These are phyloP conservation scores for Caryopteris hybrid DNA, from an alignment of 305 asterid species.

Conservation along the genomic window DNA sequence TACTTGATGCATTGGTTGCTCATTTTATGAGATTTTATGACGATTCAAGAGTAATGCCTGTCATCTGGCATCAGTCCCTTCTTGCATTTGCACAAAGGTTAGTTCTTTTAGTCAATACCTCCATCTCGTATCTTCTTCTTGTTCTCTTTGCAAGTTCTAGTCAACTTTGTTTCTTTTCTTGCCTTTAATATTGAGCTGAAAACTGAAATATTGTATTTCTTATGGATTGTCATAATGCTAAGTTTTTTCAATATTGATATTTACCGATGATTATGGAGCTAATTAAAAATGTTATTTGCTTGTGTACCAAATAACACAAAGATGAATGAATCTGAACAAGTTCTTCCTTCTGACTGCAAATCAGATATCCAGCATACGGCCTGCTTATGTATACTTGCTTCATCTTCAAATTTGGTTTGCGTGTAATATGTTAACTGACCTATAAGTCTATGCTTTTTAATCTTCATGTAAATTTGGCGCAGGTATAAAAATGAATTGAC, in stretches of 20 bases:
- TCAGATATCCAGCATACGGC: neutral
- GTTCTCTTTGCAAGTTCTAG: neutral
- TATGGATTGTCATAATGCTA: no score
- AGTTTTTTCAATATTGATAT: no score
- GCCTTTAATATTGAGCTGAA: neutral
- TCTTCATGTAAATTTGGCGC: conserved; percentile 7
- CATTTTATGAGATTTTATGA: conserved; percentile 78
- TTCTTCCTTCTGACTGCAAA: no score
- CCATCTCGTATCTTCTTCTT: neutral
- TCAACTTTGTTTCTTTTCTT: neutral
- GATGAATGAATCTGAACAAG: no score
- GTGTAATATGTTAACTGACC: neutral
- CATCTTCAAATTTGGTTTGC: neutral
- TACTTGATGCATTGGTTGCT: conserved; percentile 86
- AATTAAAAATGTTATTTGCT: neutral
- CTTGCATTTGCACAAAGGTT: conserved; percentile 93
- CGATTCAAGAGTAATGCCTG: conserved; percentile 87
- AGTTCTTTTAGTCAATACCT: conserved; percentile 15
- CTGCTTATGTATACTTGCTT: neutral
- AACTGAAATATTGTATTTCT: neutral
- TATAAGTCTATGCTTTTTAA: neutral
- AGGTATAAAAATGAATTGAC: conserved; percentile 86
- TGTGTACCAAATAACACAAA: no score
- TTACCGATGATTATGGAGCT: neutral
- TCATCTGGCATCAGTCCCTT: conserved; percentile 96